phyloP scores from a whole-genome alignment of 2,329 filamentous ascomycete genomes.

The Colletotrichum acutatum region DNA sequence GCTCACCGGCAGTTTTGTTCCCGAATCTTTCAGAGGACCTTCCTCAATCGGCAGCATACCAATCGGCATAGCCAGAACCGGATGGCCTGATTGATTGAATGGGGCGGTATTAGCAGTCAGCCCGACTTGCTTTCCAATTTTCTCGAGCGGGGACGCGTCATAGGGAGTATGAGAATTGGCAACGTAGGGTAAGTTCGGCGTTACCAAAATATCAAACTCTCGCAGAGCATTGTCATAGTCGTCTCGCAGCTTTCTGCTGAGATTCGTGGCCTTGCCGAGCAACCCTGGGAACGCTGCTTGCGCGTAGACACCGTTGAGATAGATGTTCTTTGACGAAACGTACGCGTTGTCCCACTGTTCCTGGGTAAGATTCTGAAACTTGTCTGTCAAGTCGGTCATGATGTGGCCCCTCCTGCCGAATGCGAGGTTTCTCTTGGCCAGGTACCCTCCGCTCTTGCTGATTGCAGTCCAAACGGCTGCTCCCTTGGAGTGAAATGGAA shows the following conservation, averaged over 20 bases:
- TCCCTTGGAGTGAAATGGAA: slow-evolving; percentile 59
- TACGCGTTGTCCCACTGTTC: slow-evolving; percentile 22
- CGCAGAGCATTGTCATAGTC: slow-evolving; percentile 18
- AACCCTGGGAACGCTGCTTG: slow-evolving; percentile 20
- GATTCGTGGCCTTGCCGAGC: slow-evolving; percentile 13
- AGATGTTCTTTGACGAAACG: slow-evolving; percentile 50
- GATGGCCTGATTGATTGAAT: slow-evolving; percentile 62
- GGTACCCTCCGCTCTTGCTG: slow-evolving; percentile 27
- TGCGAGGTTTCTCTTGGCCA: slow-evolving; percentile 15
- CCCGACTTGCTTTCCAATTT: slow-evolving; percentile 55
- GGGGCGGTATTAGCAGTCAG: slow-evolving; percentile 57
- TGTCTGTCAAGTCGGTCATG: slow-evolving; percentile 47
- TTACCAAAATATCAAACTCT: neutral
- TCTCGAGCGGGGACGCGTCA: slow-evolving; percentile 46
- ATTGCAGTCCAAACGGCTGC: slow-evolving; percentile 60
- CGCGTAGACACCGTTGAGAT: slow-evolving; percentile 52
- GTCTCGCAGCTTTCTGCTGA: slow-evolving; percentile 18
- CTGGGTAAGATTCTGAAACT: slow-evolving; percentile 39
- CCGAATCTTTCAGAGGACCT: slow-evolving; percentile 7
- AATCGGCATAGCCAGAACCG: slow-evolving; percentile 46
- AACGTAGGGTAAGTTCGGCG: slow-evolving; percentile 6
- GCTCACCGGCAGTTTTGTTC: slow-evolving; percentile 40
- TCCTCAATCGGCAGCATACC: slow-evolving; percentile 23
- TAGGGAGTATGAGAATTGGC: slow-evolving; percentile 29
- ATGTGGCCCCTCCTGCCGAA: slow-evolving; percentile 18